These are phyloP conservation scores for Yamadazyma aaseri DNA, from an alignment of 1,139 yeast genomes.

Conservation along the genomic window DNA sequence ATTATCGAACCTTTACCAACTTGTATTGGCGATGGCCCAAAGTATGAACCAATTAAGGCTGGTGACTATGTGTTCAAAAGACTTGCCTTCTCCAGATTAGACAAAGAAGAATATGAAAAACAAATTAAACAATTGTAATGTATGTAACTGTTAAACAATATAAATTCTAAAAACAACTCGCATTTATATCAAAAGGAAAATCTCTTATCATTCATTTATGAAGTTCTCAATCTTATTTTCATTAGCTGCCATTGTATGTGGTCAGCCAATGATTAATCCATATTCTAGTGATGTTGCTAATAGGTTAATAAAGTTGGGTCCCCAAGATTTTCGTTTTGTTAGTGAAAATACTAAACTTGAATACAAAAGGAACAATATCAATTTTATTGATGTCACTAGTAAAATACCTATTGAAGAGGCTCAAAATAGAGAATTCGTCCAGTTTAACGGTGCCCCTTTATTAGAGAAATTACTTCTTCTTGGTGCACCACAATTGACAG, in stretches of 20 bases:
- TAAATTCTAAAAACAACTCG: not conserved
- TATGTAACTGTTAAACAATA: not conserved
- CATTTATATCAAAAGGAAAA: no score
- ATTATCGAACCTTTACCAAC: slow-evolving; percentile 16
- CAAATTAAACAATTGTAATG: slow-evolving; percentile 4
- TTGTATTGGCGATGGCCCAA: slow-evolving; percentile 15
- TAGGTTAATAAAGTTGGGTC: slow-evolving; percentile 39
- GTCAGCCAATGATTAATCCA: no score
- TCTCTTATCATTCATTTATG: not conserved
- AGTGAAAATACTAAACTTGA: slow-evolving; percentile 57
- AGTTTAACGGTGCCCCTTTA: slow-evolving; percentile 12
- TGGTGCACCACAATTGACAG: slow-evolving; percentile 33
- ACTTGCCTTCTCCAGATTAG: slow-evolving; percentile 15
- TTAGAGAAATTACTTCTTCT: slow-evolving; percentile 18
- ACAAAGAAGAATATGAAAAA: slow-evolving; percentile 14
- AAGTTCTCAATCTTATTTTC: not conserved
- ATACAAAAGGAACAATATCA: slow-evolving; percentile 52
- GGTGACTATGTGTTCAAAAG: slow-evolving; percentile 17
- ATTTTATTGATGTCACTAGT: slow-evolving; percentile 72
- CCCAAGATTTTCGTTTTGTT: slow-evolving; percentile 39
- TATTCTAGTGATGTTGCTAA: slow-evolving; percentile 13
- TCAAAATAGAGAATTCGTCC: slow-evolving; percentile 27
- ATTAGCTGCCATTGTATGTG: slow-evolving; percentile 1
- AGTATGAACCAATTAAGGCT: slow-evolving; percentile 15
- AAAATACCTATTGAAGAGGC: slow-evolving; percentile 30